Conservation (phyloP, 441 rosid genomes). For the Gossypium davidsonii region DNA sequence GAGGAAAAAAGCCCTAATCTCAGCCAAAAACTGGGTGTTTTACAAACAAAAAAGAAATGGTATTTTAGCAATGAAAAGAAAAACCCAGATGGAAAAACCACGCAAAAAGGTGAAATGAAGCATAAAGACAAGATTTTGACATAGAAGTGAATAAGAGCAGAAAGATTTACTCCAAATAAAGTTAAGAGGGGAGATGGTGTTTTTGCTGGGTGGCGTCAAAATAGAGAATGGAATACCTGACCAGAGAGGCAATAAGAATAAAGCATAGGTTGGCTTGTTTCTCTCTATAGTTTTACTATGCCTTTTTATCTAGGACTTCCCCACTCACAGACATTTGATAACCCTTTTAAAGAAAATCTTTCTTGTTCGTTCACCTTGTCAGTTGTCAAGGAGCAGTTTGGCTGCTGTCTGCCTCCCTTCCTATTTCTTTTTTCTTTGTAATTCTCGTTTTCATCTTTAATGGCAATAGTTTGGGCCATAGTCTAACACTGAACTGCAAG, state of each 20-base stretch:
- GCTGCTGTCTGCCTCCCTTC: too few species aligned
- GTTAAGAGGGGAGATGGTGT: background rate
- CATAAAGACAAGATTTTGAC: conserved; percentile 16
- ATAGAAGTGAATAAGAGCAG: background rate
- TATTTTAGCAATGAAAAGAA: conserved; percentile 14
- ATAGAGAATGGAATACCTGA: background rate
- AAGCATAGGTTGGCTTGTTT: too few species aligned
- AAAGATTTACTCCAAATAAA: background rate
- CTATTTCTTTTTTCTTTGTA: too few species aligned
- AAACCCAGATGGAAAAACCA: conserved; percentile 27
- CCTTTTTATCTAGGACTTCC: too few species aligned
- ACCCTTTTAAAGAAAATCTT: too few species aligned
- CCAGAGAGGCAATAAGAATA: background rate
- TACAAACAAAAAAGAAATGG: background rate
- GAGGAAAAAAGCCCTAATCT: conserved; percentile 10
- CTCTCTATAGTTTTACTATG: too few species aligned
- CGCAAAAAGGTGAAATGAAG: conserved; percentile 15
- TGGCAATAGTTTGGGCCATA: too few species aligned
- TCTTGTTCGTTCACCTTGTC: too few species aligned
- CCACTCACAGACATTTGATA: too few species aligned
- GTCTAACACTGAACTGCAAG: background rate
- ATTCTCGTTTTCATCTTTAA: too few species aligned
- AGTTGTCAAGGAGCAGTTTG: too few species aligned
- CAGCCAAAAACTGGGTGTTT: background rate
- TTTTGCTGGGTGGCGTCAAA: background rate